These are phyloP conservation scores for Carex parvula DNA, from an alignment of 176 grass and related monocot species.

Conservation along the genomic window DNA sequence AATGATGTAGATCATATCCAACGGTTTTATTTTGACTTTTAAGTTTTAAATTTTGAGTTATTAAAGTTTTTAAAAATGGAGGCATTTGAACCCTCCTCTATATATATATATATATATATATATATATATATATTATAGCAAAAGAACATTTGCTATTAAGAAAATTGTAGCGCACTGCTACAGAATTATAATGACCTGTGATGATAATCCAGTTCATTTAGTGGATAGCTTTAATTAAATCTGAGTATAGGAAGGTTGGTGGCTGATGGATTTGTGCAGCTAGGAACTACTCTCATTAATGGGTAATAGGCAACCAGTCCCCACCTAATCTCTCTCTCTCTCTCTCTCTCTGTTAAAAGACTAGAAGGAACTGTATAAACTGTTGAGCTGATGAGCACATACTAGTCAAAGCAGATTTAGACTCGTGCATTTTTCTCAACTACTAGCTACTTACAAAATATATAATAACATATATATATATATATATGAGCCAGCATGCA, in stretches of 20 bases:
- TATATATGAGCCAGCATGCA: not conserved
- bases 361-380: too few species aligned
- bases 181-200: too few species aligned
- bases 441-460: not conserved
- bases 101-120: too few species aligned
- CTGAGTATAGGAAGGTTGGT: not conserved
- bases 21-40: too few species aligned
- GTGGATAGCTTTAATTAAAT: not conserved
- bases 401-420: not conserved
- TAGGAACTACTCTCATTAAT: conserved; percentile 9
- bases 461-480: not conserved
- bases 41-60: too few species aligned
- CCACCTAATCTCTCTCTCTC: not conserved
- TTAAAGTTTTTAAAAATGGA: too few species aligned
- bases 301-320: conserved; percentile 9
- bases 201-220: not conserved
- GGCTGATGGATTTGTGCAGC: conserved; percentile 4
- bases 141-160: too few species aligned
- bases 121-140: too few species aligned
- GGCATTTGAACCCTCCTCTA: too few species aligned
- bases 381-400: not conserved
- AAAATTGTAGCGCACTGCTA: too few species aligned
- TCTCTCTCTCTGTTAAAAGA: not conserved
- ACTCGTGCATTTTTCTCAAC: not conserved
- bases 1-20: too few species aligned